Evolutionary conservation across 2,329 filamentous ascomycete species (phyloP), one percentile per base, ranked within the genome.

Genomic region (Spiromastix sp.): DNA sequence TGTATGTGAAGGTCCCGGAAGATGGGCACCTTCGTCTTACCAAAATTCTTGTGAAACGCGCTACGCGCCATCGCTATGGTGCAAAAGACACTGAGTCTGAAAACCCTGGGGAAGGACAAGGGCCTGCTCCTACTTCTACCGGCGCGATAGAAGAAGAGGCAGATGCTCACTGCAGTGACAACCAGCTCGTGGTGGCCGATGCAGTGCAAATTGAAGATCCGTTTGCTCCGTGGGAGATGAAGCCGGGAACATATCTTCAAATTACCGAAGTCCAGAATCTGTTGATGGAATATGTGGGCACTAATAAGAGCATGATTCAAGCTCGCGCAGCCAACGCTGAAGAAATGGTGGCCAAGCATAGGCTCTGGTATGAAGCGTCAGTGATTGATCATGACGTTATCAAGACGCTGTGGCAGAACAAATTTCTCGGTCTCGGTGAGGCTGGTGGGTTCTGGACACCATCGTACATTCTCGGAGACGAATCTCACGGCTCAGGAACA

Each of bases 221-320:
- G n/a, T 7, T 24, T n/a, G 7, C 21, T 7, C n/a, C n/a, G n/a
- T n/a, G n/a, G n/a, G 21, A 24, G 21, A n/a, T 7, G 7, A 24
- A 24, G n/a, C n/a, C 21, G 11, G 46, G 52, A 17, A 36, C 60
- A 5, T 51, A 49, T 36, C 41, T 59, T 1, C 55, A 61, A 38
- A 43, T 63, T 9, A 57, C 46, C 2, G 62, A 66, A 40, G 46
- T 55, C 4, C 62, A 64, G 38, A 53, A 56, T 18, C 48, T 65
- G 5, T 26, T 52, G 2, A 44, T 53, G 25, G 48, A 45, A 7
- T 36, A 44, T 21, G 40, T 43, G 22, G 26, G 39, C 2, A 29
- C 41, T 1, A 50, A 57, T 26, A 41, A 43, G 9, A 40, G 43
- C 10, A 41, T 49, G 3, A 42, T 57, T 19, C 51, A 51, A 22